These are phyloP conservation scores for Vitis vinifera DNA, from an alignment of 164 flowering plant genomes.

Conservation along the genomic window ASM3070453v1 NC_081822.1:2929501-2930000, in stretches of 20 bases:
- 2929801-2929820: conserved; percentile 93
- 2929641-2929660: too few species aligned
- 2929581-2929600: too few species aligned
- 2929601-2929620: too few species aligned
- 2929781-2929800: conserved; percentile 91
- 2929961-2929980: too few species aligned
- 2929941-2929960: too few species aligned
- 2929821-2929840: conserved; percentile 93
- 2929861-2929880: conserved; percentile 84
- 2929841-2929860: conserved; percentile 64
- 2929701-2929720: conserved; percentile 91
- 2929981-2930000: neutral
- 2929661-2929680: conserved; percentile 74
- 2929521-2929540: too few species aligned
- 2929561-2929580: too few species aligned
- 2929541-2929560: too few species aligned
- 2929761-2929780: conserved; percentile 95
- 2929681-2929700: conserved; percentile 94
- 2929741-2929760: conserved; percentile 96
- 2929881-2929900: conserved; percentile 62
- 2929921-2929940: neutral
- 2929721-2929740: conserved; percentile 92
- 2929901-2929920: conserved; percentile 92
- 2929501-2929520: too few species aligned
- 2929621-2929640: too few species aligned